Evolutionary conservation across 169 alveolate genomes (phyloP), one percentile per base, ranked within the genome.

Genomic region (Eimeria brunetti): DNA sequence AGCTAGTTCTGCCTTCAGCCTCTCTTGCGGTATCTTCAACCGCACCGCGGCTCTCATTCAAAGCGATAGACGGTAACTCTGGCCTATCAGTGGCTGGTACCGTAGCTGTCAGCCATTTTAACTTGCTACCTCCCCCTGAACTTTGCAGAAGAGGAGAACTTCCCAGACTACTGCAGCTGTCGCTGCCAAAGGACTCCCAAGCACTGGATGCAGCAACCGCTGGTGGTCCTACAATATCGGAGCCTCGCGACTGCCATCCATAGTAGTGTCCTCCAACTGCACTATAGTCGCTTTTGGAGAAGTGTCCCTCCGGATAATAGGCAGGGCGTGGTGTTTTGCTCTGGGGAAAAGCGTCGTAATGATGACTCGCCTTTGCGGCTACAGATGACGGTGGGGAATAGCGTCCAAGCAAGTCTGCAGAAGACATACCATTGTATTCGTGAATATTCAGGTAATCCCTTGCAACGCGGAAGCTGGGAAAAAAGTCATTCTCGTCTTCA

Each of bases 381-480:
- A 78, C 2, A 78, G 67, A 7, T 78, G 88, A 46, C 41, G 38
- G 3, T 49, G 88, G 46, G 46, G 44, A 49, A 27, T 9, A 46
- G 49, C n/a, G 44, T 14, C 67, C 69, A 44, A n/a, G 30, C 67
- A n/a, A 64, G 88, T 22, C 69, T 24, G 69, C 27, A 78, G 44
- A 44, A 9, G 88, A 27, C 51, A 36, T 73, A 7, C 89, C 44
- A 51, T 30, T 46, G 2, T 8, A 12, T 84, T 84, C 51, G 7
- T 84, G 78, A 60, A 5, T 58, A 8, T 2, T 44, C 78, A 84
- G 56, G 30, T 84, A 84, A 22, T 84, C 91, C 56, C 91, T 84
- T 58, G 91, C 91, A 58, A 36, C 60, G 56, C 91, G 91, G 18
- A 84, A 84, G 1, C 58, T 49, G 30, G 78, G 91, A 12, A 84